Percentiles rank a stretch among this genome's conserved stretches.
These are phyloP conservation scores for Cucurbita maxima DNA, from an alignment of 306 rosid species.

Conservation along the genomic window DNA sequence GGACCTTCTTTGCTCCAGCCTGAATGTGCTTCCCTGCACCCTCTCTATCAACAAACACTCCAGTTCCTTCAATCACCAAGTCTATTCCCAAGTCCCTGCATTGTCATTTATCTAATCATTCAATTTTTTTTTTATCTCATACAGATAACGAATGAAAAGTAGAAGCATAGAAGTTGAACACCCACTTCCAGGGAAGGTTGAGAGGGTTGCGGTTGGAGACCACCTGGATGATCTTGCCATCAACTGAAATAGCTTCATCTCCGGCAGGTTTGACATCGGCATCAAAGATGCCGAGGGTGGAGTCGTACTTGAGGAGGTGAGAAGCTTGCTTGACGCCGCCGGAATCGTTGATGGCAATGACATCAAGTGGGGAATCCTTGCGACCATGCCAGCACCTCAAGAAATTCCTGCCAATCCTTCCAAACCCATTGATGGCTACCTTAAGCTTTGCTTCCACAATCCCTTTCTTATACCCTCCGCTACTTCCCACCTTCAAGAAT, in stretches of 20 bases:
- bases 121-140: background rate
- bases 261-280: slow-evolving; percentile 88
- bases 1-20: slow-evolving; percentile 96
- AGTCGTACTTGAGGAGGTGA: slow-evolving; percentile 95
- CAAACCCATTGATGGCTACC: slow-evolving; percentile 93
- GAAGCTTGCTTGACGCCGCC: slow-evolving; percentile 98
- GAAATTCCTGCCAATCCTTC: slow-evolving; percentile 93
- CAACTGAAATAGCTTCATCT: slow-evolving; percentile 51
- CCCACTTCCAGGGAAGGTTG: slow-evolving; percentile 89
- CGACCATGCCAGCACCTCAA: slow-evolving; percentile 98
- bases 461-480: slow-evolving; percentile 51
- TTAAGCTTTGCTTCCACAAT: slow-evolving; percentile 67
- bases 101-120: background rate
- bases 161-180: background rate
- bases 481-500: slow-evolving; percentile 36
- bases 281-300: slow-evolving; percentile 87
- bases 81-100: slow-evolving; percentile 74
- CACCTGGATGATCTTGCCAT: slow-evolving; percentile 79
- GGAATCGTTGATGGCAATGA: slow-evolving; percentile 83
- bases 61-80: slow-evolving; percentile 95
- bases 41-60: slow-evolving; percentile 90
- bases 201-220: slow-evolving; percentile 71
- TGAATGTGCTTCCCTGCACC: slow-evolving; percentile 90
- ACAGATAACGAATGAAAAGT: background rate
- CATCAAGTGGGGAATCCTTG: slow-evolving; percentile 85